A percentile compares a stretch with the other conserved stretches of the same genome.
Conservation (phyloP, 2,329 filamentous ascomycete genomes). For the Piedraia hortae region DNA sequence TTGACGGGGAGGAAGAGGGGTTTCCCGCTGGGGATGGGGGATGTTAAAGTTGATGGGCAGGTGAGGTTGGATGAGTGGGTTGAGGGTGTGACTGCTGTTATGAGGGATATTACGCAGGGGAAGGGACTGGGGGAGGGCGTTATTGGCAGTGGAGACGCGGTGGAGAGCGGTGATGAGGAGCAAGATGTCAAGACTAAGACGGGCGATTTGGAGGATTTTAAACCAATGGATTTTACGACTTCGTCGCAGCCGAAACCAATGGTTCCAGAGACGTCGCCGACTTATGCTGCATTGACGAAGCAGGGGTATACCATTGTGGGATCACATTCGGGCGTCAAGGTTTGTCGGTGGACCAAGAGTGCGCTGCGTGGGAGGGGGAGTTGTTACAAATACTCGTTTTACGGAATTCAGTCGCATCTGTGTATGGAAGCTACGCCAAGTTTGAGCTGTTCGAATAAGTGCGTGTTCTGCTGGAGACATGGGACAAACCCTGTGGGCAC, state of each 20-base stretch:
- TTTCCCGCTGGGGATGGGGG: constrained; percentile 68
- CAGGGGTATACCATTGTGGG: constrained; percentile 92
- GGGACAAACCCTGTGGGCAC: constrained; percentile 93
- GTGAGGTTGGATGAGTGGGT: constrained; percentile 51
- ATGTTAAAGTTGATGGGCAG: constrained; percentile 34
- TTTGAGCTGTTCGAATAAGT: constrained; percentile 90
- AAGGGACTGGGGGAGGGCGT: constrained; percentile 37
- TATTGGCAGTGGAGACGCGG: constrained; percentile 51
- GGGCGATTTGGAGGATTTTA: constrained; percentile 62
- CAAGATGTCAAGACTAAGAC: constrained; percentile 30
- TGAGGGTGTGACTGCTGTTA: constrained; percentile 40
- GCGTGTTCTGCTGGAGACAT: constrained; percentile 96
- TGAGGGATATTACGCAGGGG: constrained; percentile 29
- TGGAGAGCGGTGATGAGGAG: constrained; percentile 61
- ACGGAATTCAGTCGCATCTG: constrained; percentile 83
- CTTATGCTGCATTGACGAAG: constrained; percentile 69
- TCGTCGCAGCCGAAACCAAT: constrained; percentile 52
- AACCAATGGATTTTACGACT: constrained; percentile 64
- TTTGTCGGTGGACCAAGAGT: constrained; percentile 96
- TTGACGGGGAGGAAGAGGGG: constrained; percentile 64
- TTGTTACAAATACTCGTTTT: constrained; percentile 95
- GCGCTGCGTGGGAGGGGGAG: constrained; percentile 76
- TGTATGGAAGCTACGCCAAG: constrained; percentile 98
- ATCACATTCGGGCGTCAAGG: constrained; percentile 87
- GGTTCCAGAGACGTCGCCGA: constrained; percentile 77